Evolutionary conservation across 139 green algal genomes (phyloP).

Genomic region (Coccomyxa sp.): DNA sequence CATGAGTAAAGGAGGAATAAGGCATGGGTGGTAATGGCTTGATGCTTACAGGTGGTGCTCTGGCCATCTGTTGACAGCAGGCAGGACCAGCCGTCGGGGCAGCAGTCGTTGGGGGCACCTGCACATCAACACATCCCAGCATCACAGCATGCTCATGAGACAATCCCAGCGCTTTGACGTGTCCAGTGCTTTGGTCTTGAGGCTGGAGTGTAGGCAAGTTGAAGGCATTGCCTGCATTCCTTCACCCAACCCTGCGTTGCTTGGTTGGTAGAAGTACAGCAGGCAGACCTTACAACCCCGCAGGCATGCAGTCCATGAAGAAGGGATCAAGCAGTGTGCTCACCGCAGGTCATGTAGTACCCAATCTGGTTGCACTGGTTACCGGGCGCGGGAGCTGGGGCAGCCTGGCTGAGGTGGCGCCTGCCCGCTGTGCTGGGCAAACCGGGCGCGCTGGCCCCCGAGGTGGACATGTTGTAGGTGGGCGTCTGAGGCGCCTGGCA

Average conservation of each 20-base stretch:
- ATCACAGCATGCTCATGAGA: neutral
- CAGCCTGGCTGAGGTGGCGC: too few relatives aligned
- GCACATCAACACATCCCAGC: neutral
- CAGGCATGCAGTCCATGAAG: too few relatives aligned
- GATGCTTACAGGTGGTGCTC: neutral
- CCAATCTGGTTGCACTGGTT: neutral
- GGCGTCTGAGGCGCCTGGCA: neutral
- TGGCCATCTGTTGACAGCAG: neutral
- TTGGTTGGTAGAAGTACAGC: too few relatives aligned
- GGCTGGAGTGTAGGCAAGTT: too few relatives aligned
- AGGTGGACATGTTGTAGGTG: neutral
- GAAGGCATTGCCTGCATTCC: neutral
- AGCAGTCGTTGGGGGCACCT: slow-evolving; percentile 2
- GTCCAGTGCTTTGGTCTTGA: neutral
- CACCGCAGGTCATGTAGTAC: neutral
- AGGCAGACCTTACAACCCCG: too few relatives aligned
- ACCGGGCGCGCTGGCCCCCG: too few relatives aligned
- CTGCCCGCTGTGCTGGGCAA: too few relatives aligned
- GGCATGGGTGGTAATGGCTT: neutral
- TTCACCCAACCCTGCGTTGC: too few relatives aligned
- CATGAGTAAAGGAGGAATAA: too few relatives aligned
- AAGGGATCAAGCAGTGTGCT: too few relatives aligned
- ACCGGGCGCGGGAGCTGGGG: too few relatives aligned
- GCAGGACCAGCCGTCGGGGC: neutral
- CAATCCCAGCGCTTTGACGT: neutral